Evolutionary conservation across 257 asterid species (phyloP), one percentile per base, ranked within the genome.

Genomic region (Lithospermum erythrorhizon): DNA sequence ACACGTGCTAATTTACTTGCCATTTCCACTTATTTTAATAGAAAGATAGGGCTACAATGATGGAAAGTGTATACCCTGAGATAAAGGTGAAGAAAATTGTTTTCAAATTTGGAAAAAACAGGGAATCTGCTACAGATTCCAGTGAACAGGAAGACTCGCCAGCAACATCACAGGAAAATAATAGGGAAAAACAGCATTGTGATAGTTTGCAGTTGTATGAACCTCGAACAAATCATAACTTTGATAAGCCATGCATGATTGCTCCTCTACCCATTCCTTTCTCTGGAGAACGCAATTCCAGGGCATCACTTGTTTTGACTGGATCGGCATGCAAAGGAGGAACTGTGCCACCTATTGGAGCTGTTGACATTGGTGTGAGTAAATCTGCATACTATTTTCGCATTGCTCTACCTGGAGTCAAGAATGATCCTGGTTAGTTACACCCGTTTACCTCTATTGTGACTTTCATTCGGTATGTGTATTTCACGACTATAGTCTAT

Each of bases 331-430:
- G 74, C 64, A 64, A 57, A 72, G 88, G 70, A 6, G 72, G 62
- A 22, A 69, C 69, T 20, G 97, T 88, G 53, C 89, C 97, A 22
- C 84, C 94, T 3, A 72, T 90, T 27, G 97, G 96, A 45, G 75
- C 77, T 21, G 79, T 85, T 22, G 96, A 90, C 68, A 72, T 84
- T 56, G 97, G 95, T 53, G 80, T 68, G 20, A 75, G 87, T 75
- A 58, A 70, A 75, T 75, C 75, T 0, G 85, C 97, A 0, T 90
- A 84, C 70, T 87, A 84, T 64, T 90, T 90, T 61, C 85, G 94
- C 70, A 66, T 87, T 53, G 83, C 97, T 80, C 72, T 87, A 67
- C 97, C 97, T 60, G 97, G 97, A 70, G 96, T 87, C 67, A 87
- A 77, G 81, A 83, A 81, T 65, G 96, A 87, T 69, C 90, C 88